Evolutionary conservation across 305 asterid genomes (phyloP), one percentile per base, ranked within the genome.

Genomic region (Fraxinus xanthoxyloides): DNA sequence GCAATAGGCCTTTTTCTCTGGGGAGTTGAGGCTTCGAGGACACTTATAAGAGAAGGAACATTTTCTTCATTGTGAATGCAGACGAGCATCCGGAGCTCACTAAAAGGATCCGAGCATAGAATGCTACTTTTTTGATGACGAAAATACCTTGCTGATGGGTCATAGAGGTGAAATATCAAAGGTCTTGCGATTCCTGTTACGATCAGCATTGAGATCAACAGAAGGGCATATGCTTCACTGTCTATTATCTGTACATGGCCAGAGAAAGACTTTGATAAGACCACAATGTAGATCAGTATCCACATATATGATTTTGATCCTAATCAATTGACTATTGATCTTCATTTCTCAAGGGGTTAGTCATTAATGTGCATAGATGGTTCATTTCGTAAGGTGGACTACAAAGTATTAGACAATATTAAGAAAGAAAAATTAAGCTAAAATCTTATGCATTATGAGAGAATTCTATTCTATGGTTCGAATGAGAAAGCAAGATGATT

Each of bases 141-240:
- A 2, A 69, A 24, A 83, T 88, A 92, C 48, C 92, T 85, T 26
- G 83, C 78, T 2, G 97, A 88, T 10, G 96, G 97, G 51, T 93
- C 92, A 54, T 93, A 92, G 19, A 93, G 82, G 65, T 40, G 76
- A 10, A 81, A 75, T 69, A 92, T 83, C 15, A 92, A 54, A 5
- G 91, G 92, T 36, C 93, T 82, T 0, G 89, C 85, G 0, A 89
- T 21, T 85, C 94, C 97, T 7, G 92, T 92, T 10, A 85, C 72
- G 24, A 89, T 54, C 84, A 92, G 82, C 92, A 90, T 85, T 56
- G 92, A 83, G 75, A 87, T 59, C 59, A 90, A 5, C 75, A 90
- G 86, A 75, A 89, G 79, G 36, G 90, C 86, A 76, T 86, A 92
- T 48, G 90, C 90, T 87, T 90, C 88, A 40, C 26, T 31, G 26